Percentiles rank a stretch among this genome's conserved stretches.
Evolutionary conservation across 345 rosid genomes (phyloP).

Genomic region (Sisymbrium altissimum): DNA sequence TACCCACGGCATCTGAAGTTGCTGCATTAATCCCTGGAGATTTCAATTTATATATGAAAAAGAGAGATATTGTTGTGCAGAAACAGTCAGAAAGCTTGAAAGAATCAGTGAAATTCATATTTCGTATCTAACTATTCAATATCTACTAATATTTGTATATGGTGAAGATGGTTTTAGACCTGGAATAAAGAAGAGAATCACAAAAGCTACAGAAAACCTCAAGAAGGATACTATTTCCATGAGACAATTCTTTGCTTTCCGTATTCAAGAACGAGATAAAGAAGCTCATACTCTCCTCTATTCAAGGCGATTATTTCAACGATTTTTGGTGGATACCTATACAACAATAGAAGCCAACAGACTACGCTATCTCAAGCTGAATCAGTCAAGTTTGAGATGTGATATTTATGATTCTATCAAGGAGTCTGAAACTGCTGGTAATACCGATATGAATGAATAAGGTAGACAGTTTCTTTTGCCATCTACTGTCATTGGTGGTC

Average conservation of each 20-base stretch:
- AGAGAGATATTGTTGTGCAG: background rate
- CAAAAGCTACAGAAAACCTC: background rate
- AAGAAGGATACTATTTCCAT: background rate
- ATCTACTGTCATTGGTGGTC: background rate
- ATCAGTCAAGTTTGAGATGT: background rate
- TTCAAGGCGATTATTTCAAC: background rate
- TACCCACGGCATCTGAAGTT: background rate
- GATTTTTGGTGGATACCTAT: background rate
- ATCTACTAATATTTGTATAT: background rate
- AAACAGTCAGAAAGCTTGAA: background rate
- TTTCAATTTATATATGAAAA: background rate
- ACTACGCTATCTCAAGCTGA: background rate
- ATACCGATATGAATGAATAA: background rate
- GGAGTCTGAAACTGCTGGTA: background rate
- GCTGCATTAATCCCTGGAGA: background rate
- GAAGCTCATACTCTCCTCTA: background rate
- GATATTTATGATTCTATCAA: background rate
- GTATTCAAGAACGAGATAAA: background rate
- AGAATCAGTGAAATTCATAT: background rate
- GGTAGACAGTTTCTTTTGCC: background rate
- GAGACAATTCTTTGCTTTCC: background rate
- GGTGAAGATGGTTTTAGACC: background rate
- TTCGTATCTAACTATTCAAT: background rate
- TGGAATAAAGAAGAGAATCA: background rate
- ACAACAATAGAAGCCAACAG: background rate